phyloP scores from a whole-genome alignment of 441 rosid genomes.

The Gossypium gossypioides region DNA sequence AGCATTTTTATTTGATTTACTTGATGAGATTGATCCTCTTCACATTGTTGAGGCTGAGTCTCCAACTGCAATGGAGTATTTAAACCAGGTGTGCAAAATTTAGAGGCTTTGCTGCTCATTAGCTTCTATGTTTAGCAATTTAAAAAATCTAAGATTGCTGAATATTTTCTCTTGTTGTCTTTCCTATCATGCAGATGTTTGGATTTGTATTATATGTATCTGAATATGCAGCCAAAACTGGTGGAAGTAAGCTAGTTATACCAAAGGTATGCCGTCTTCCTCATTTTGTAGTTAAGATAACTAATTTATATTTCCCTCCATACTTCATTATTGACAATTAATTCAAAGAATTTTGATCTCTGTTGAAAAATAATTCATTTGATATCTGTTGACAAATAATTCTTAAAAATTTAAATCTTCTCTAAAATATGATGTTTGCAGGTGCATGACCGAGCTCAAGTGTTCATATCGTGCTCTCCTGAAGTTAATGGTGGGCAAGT shows the following conservation, averaged over 20 bases:
- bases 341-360: not conserved
- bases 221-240: conserved; percentile 34
- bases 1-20: conserved; percentile 45
- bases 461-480: conserved; percentile 54
- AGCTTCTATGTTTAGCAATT: not conserved
- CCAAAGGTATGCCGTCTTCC: conserved; percentile 43
- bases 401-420: not conserved
- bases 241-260: conserved; percentile 46
- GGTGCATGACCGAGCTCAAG: conserved; percentile 93
- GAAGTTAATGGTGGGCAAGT: conserved; percentile 32
- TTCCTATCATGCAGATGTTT: conserved; percentile 51
- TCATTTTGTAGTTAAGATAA: conserved; percentile 1
- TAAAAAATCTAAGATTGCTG: conserved; percentile 6
- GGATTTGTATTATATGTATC: conserved; percentile 72
- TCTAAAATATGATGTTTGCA: conserved; percentile 23
- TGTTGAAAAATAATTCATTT: too few relatives aligned
- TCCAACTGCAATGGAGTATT: conserved; percentile 75
- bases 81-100: conserved; percentile 51
- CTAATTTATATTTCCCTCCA: not conserved
- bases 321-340: not conserved
- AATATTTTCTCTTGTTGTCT: conserved; percentile 9
- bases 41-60: conserved; percentile 37
- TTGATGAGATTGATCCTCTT: conserved; percentile 32
- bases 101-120: conserved; percentile 1
- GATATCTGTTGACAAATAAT: not conserved